Percentiles rank a stretch among this genome's conserved stretches.
Evolutionary conservation across 495 filamentous ascomycete species (phyloP).

Genomic region (Annulohypoxylon moriforme): DNA sequence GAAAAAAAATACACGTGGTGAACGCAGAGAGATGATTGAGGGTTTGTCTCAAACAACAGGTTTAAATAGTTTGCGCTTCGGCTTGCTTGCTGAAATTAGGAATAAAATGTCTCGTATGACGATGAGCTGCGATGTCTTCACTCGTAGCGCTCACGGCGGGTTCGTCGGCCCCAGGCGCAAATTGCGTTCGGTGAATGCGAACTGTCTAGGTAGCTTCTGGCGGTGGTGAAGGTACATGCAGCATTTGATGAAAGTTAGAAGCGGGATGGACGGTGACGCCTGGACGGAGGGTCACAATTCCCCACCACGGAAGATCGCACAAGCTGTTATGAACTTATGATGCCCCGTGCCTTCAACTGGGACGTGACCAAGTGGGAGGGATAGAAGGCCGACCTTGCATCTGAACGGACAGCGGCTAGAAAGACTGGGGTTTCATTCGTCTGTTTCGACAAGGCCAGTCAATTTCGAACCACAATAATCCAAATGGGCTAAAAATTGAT

Average conservation of each 20-base stretch:
- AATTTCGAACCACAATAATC: slow-evolving; percentile 45
- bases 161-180: slow-evolving; percentile 46
- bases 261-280: slow-evolving; percentile 51
- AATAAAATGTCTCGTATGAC: slow-evolving; percentile 63
- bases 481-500: slow-evolving; percentile 32
- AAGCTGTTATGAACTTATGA: slow-evolving; percentile 51
- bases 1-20: slow-evolving; percentile 45
- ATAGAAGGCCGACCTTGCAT: slow-evolving; percentile 56
- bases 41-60: slow-evolving; percentile 47
- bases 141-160: slow-evolving; percentile 49
- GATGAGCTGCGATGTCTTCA: slow-evolving; percentile 46
- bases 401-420: slow-evolving; percentile 57
- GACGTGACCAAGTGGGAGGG: slow-evolving; percentile 51
- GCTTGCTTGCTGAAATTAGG: slow-evolving; percentile 52
- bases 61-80: slow-evolving; percentile 54
- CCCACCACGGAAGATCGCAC: slow-evolving; percentile 54
- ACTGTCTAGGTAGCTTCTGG: slow-evolving; percentile 44
- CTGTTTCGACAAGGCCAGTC: slow-evolving; percentile 44
- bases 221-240: slow-evolving; percentile 51
- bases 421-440: slow-evolving; percentile 59
- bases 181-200: slow-evolving; percentile 49
- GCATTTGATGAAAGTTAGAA: slow-evolving; percentile 48
- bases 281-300: slow-evolving; percentile 52
- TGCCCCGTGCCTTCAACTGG: slow-evolving; percentile 52
- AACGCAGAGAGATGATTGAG: slow-evolving; percentile 39